A percentile compares a stretch with the other conserved stretches of the same genome.
phyloP scores from a whole-genome alignment of 2,329 filamentous ascomycete species.

The Neobulgaria alba region DNA sequence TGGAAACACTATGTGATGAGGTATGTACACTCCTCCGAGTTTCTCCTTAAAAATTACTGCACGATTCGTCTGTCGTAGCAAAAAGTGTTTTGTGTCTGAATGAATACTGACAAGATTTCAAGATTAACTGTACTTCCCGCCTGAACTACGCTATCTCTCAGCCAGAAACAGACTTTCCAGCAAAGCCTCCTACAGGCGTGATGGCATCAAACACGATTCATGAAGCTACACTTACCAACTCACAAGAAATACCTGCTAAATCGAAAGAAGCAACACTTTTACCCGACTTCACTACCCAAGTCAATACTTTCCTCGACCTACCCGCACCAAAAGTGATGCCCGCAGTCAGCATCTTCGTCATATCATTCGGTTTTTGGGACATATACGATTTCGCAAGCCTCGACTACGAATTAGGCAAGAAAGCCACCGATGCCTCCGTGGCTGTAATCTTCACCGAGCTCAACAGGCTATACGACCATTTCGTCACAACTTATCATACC shows the following conservation, averaged over 20 bases:
- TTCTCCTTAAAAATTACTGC: too few species aligned
- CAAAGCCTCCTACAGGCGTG: conserved; percentile 18
- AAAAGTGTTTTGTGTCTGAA: neutral
- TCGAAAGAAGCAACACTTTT: conserved; percentile 9
- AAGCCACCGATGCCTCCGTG: conserved; percentile 13
- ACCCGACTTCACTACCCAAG: conserved; percentile 24
- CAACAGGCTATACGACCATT: conserved; percentile 21
- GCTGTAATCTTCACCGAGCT: conserved; percentile 23
- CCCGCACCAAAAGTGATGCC: conserved; percentile 9
- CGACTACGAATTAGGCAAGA: conserved; percentile 11
- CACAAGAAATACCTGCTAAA: neutral
- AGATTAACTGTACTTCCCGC: conserved; percentile 26
- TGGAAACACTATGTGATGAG: conserved; percentile 24
- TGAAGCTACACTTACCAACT: conserved; percentile 2
- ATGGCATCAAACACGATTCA: conserved; percentile 20
- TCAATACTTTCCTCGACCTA: conserved; percentile 21
- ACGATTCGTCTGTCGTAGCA: neutral
- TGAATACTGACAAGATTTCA: conserved; percentile 2
- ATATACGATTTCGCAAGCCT: conserved; percentile 24
- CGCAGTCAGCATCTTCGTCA: conserved; percentile 21
- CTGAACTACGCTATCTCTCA: conserved; percentile 24
- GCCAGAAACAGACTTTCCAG: conserved; percentile 14
- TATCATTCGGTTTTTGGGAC: conserved; percentile 29
- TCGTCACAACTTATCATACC: conserved; percentile 5
- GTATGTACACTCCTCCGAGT: conserved; percentile 16